A percentile compares a stretch with the other conserved stretches of the same genome.
Evolutionary conservation across 2,329 filamentous ascomycete genomes (phyloP).

Genomic region (Mycosphaerella sp.): DNA sequence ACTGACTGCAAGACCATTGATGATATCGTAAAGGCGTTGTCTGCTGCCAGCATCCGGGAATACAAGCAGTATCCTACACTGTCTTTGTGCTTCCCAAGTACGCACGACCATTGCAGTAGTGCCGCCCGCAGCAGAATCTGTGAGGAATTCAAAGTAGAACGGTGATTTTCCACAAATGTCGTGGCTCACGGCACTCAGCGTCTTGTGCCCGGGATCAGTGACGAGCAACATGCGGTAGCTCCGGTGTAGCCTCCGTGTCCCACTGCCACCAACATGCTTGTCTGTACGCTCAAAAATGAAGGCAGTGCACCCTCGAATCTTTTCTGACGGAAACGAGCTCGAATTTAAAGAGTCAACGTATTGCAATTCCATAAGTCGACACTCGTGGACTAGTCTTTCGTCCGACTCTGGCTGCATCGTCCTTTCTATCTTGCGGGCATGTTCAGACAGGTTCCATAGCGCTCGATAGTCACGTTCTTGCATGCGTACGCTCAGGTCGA

Average conservation of each 20-base stretch:
- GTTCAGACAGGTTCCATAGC: constrained; percentile 79
- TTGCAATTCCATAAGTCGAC: constrained; percentile 66
- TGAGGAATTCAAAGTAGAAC: constrained; percentile 70
- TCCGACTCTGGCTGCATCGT: constrained; percentile 63
- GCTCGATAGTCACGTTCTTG: constrained; percentile 70
- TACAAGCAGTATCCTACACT: constrained; percentile 68
- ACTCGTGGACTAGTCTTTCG: constrained; percentile 64
- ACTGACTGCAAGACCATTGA: constrained; percentile 65
- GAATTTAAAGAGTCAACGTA: constrained; percentile 71
- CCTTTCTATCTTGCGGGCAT: constrained; percentile 68
- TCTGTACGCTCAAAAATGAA: constrained; percentile 67
- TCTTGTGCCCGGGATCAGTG: constrained; percentile 70
- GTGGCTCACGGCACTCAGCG: constrained; percentile 70
- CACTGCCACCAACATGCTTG: constrained; percentile 65
- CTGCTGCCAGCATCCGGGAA: constrained; percentile 70
- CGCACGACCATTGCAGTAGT: constrained; percentile 65
- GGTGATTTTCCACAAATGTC: constrained; percentile 59
- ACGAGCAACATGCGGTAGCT: constrained; percentile 74
- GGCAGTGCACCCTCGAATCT: constrained; percentile 64
- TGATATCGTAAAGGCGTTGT: constrained; percentile 62
- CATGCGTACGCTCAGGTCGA: constrained; percentile 65
- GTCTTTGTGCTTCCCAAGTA: constrained; percentile 58
- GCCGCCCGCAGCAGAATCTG: constrained; percentile 51
- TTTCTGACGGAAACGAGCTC: constrained; percentile 68
- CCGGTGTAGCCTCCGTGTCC: constrained; percentile 65